These are phyloP conservation scores for Cryptococcus maquisensis DNA, from an alignment of 1,284 basidiomycete genomes.

Conservation along the genomic window DNA sequence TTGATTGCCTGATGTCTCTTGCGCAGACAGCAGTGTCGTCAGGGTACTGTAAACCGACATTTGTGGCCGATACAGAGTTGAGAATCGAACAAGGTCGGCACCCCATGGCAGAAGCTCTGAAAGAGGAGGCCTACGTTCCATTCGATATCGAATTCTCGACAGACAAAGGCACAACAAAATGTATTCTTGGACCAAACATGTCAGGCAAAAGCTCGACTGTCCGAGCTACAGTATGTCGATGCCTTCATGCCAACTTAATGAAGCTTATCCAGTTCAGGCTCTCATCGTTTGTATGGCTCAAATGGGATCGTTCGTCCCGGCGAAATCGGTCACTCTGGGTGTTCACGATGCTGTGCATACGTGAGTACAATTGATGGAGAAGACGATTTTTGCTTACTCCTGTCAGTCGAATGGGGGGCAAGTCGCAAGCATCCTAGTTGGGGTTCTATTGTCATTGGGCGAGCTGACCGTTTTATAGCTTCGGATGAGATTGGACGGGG, in stretches of 20 bases:
- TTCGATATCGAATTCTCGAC: constrained; percentile 46
- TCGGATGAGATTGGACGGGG: constrained; percentile 79
- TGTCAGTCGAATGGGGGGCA: constrained; percentile 40
- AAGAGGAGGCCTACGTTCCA: constrained; percentile 74
- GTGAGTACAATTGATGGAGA: constrained; percentile 55
- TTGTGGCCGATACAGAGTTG: constrained; percentile 60
- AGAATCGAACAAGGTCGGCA: constrained; percentile 56
- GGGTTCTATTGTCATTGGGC: neutral
- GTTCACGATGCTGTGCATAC: constrained; percentile 81
- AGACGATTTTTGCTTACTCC: neutral
- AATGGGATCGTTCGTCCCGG: constrained; percentile 60
- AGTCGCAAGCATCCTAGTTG: neutral
- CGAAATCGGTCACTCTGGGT: constrained; percentile 64
- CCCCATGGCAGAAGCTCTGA: constrained; percentile 68
- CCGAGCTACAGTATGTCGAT: constrained; percentile 31
- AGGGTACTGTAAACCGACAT: constrained; percentile 61
- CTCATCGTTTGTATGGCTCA: constrained; percentile 52
- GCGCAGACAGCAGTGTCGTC: constrained; percentile 40
- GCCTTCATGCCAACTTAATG: neutral
- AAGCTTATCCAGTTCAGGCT: constrained; percentile 15
- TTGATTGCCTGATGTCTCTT: constrained; percentile 50
- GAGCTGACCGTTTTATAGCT: constrained; percentile 51
- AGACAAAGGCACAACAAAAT: constrained; percentile 44
- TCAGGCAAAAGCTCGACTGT: constrained; percentile 47
- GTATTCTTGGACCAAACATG: constrained; percentile 44